Base-by-base conservation (phyloP, 495 filamentous ascomycete genomes). In the Aspergillus avenaceus region DNA sequence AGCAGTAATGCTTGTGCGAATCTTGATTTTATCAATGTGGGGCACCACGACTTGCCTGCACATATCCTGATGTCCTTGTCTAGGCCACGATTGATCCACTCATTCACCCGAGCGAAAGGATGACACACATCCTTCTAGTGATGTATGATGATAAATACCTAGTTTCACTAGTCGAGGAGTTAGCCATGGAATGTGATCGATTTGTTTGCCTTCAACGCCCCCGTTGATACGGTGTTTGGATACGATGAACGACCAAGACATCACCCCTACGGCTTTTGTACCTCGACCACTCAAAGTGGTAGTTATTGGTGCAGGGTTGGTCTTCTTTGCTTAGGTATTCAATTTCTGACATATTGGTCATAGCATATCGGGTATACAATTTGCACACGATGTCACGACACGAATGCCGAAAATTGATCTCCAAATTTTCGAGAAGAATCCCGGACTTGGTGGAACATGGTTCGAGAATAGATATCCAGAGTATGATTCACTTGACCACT, bases 381-480 rank as follows among this genome's bases (percentile, higher is more conserved):
- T 36, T 8, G 32, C 13, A 6, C 32, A 36, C 13, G 32, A 36
- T 14, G 32, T 36, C 12, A 16, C 12, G 32, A 36, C 32, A 16
- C 32, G 32, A 16, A 36, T 36, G 32, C 8, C 32, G 1, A 16
- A 36, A 6, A 36, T 36, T 5, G 32, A 16, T n/a, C 41, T 25
- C 4, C 11, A 27, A 27, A 36, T 47, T 21, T 47, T 37, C 45
- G 45, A 47, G 8, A 47, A 47, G 19, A 47, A 47, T 22, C 59
- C 2, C 28, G 31, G 26, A 14, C 21, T 34, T 4, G 29, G 27
- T n/a, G 45, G 45, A 2, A 47, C 45, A 16, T 47, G 45, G 45
- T 47, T n/a, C 19, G 45, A 47, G 18, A 47, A 47, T 31, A 22
- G 28, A 23, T 47, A 47, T n/a, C 45, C 45, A 23, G 32, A 14